Percentiles rank a stretch among this genome's conserved stretches.
These are phyloP conservation scores for Cyphellophora attinorum DNA, from an alignment of 2,329 filamentous ascomycete genomes.

Conservation along the genomic window DNA sequence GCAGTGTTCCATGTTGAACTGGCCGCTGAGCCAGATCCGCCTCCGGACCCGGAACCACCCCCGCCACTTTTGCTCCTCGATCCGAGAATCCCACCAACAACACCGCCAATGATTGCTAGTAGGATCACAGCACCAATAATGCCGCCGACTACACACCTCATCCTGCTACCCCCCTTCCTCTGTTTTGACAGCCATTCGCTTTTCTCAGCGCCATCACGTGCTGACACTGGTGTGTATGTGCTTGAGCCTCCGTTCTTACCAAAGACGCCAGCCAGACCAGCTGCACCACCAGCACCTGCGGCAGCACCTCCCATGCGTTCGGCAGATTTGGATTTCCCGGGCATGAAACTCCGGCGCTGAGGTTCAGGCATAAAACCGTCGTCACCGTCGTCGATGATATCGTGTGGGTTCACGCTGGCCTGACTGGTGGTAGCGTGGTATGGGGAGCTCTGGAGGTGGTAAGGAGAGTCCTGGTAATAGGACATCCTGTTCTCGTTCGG, in stretches of 20 bases:
- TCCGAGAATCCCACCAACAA: constrained; percentile 63
- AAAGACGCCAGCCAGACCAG: constrained; percentile 29
- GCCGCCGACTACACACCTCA: constrained; percentile 59
- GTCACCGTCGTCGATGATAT: constrained; percentile 79
- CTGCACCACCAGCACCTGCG: constrained; percentile 36
- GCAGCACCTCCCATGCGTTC: constrained; percentile 24
- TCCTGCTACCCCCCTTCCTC: constrained; percentile 52
- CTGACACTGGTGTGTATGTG: constrained; percentile 44
- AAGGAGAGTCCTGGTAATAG: constrained; percentile 53
- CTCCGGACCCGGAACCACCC: constrained; percentile 11
- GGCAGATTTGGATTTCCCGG: constrained; percentile 35
- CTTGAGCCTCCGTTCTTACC: constrained; percentile 27
- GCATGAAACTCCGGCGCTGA: constrained; percentile 52
- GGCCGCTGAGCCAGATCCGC: constrained; percentile 6
- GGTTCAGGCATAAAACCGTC: constrained; percentile 58
- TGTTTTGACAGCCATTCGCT: constrained; percentile 54
- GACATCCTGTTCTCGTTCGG: constrained; percentile 23
- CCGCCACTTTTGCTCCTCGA: constrained; percentile 33
- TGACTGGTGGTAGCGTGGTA: constrained; percentile 42
- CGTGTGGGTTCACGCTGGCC: constrained; percentile 52
- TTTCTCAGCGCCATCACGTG: constrained; percentile 52
- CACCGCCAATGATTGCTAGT: constrained; percentile 63
- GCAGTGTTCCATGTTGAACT: constrained; percentile 34
- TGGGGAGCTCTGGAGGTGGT: constrained; percentile 42
- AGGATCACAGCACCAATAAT: constrained; percentile 56